These are phyloP conservation scores for Alternaria sp. DNA, from an alignment of 2,329 filamentous ascomycete species.

Conservation along the genomic window DNA sequence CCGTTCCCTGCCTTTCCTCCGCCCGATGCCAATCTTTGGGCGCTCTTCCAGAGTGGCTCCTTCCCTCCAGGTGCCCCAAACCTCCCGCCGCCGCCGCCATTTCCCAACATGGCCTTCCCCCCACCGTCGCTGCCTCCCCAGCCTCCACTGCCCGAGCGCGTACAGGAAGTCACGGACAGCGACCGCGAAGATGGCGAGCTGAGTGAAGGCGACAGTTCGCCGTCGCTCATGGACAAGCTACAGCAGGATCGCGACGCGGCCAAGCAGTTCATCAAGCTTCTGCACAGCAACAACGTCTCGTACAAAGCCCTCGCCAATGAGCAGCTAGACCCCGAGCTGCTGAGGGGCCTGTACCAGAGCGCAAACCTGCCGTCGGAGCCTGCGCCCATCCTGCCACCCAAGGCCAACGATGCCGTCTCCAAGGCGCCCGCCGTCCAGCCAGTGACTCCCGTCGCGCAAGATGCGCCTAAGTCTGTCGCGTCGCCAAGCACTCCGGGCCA, in stretches of 20 bases:
- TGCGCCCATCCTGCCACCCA: conserved; percentile 32
- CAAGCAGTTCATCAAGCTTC: conserved; percentile 46
- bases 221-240: conserved; percentile 16
- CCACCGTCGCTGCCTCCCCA: conserved; percentile 31
- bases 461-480: conserved; percentile 20
- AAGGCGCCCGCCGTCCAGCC: conserved; percentile 14
- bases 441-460: conserved; percentile 10
- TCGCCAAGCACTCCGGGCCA: conserved; percentile 57
- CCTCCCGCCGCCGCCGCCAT: conserved; percentile 21
- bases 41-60: conserved; percentile 35
- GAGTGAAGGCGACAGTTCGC: conserved; percentile 60
- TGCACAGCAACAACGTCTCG: conserved; percentile 67
- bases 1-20: conserved; percentile 20
- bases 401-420: conserved; percentile 12
- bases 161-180: conserved; percentile 44
- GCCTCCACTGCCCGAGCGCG: conserved; percentile 26
- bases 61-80: conserved; percentile 32
- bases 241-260: conserved; percentile 40
- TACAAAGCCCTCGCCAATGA: conserved; percentile 68
- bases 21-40: conserved; percentile 41
- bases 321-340: conserved; percentile 33
- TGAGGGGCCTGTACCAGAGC: conserved; percentile 36
- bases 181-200: conserved; percentile 78
- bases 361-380: conserved; percentile 38
- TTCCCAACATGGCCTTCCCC: conserved; percentile 19